Percentiles rank a stretch among this genome's conserved stretches.
Conservation (phyloP, 2,329 filamentous ascomycete genomes). For the Talaromyces sp. region DNA sequence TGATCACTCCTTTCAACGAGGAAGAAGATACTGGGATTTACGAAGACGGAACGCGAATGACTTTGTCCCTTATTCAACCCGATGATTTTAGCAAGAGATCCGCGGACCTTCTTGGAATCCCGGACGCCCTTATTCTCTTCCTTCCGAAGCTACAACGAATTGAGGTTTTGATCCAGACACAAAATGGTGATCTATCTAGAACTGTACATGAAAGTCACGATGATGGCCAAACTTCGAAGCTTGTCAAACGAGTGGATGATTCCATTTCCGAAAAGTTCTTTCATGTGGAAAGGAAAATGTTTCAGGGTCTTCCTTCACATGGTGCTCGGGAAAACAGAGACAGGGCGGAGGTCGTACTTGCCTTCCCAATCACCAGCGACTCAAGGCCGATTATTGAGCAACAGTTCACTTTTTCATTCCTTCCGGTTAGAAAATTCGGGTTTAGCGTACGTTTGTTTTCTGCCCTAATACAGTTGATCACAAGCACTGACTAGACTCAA, state of each 20-base stretch:
- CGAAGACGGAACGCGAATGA: not conserved
- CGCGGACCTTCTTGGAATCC: not conserved
- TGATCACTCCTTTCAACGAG: conserved; percentile 41
- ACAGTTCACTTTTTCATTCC: not conserved
- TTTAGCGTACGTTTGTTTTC: not conserved
- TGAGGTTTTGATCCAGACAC: not conserved
- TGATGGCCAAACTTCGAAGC: not conserved
- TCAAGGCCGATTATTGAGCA: conserved; percentile 36
- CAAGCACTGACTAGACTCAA: not conserved
- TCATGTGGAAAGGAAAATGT: not conserved
- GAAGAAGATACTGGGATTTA: not conserved
- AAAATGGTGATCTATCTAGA: not conserved
- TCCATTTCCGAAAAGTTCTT: not conserved
- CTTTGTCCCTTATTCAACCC: not conserved
- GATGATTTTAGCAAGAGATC: not conserved
- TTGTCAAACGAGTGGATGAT: not conserved
- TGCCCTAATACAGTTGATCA: not conserved
- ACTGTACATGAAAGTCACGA: not conserved
- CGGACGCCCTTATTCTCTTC: not conserved
- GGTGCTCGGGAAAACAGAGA: not conserved
- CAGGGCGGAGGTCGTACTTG: conserved; percentile 4
- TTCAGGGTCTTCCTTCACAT: not conserved
- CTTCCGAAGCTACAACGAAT: not conserved
- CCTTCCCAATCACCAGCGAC: conserved; percentile 7
- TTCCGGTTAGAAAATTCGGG: not conserved